A percentile compares a stretch with the other conserved stretches of the same genome.
Conservation (phyloP, 2,329 filamentous ascomycete genomes). For the Juglanconis juglandina region DNA sequence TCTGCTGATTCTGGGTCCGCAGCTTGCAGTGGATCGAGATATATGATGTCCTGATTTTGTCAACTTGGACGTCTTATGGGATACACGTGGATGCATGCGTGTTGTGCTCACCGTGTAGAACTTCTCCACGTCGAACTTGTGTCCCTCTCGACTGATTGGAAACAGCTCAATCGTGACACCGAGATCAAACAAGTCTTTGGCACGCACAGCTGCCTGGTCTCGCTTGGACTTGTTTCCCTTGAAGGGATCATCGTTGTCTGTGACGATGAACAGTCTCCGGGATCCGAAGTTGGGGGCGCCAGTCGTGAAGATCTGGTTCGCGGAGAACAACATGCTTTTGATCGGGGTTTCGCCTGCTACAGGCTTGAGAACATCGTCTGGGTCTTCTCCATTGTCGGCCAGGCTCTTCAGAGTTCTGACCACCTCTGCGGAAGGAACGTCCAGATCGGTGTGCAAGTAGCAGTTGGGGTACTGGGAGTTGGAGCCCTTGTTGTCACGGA, state of each 20-base stretch:
- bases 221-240: conserved; percentile 66
- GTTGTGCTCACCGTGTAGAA: conserved; percentile 84
- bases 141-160: conserved; percentile 70
- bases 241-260: conserved; percentile 88
- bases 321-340: conserved; percentile 88
- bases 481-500: conserved; percentile 62
- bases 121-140: conserved; percentile 73
- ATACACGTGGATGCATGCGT: too few relatives aligned
- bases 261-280: conserved; percentile 89
- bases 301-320: conserved; percentile 93
- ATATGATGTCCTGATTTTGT: conserved; percentile 73
- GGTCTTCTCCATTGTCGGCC: conserved; percentile 73
- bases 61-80: not conserved
- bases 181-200: conserved; percentile 92
- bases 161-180: conserved; percentile 91
- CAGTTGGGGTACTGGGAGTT: conserved; percentile 79
- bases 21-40: conserved; percentile 60
- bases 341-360: conserved; percentile 70
- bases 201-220: conserved; percentile 76
- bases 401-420: conserved; percentile 75
- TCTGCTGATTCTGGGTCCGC: conserved; percentile 64
- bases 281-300: conserved; percentile 94
- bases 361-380: conserved; percentile 65
- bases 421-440: conserved; percentile 81
- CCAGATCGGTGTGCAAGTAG: conserved; percentile 84